Evolutionary conservation across 208 protist species (phyloP).

Genomic region (Blastocrithidia nonstop): DNA sequence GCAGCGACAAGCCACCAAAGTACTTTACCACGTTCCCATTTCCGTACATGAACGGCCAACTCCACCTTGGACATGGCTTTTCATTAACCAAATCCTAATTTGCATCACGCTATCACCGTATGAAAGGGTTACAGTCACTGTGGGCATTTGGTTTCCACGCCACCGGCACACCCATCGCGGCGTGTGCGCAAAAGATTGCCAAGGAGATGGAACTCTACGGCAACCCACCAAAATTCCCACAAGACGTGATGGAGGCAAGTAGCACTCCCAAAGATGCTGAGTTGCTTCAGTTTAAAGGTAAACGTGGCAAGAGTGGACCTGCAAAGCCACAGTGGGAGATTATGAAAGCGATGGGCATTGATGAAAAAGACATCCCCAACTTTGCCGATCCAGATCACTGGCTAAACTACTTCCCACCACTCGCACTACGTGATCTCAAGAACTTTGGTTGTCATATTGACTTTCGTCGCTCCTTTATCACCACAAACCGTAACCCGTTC

Average conservation of each 20-base stretch:
- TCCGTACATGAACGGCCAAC: constrained; percentile 99
- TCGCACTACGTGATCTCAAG: constrained; percentile 92
- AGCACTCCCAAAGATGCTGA: constrained; percentile 7
- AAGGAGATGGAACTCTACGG: constrained; percentile 76
- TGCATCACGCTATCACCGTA: constrained; percentile 92
- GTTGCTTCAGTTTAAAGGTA: constrained; percentile 31
- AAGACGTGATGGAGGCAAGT: constrained; percentile 16
- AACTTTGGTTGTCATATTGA: constrained; percentile 92
- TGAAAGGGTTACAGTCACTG: constrained; percentile 95
- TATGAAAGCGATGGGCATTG: constrained; percentile 92
- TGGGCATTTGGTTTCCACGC: constrained; percentile 99
- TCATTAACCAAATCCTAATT: constrained; percentile 99
- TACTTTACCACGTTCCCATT: constrained; percentile 99
- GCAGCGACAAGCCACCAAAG: constrained; percentile 65
- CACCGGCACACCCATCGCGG: constrained; percentile 99
- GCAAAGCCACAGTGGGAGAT: constrained; percentile 96
- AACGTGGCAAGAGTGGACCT: constrained; percentile 83
- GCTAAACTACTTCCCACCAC: constrained; percentile 98
- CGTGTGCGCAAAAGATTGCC: constrained; percentile 96
- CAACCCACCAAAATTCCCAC: constrained; percentile 83
- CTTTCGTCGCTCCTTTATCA: constrained; percentile 99
- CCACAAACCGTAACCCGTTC: constrained; percentile 98
- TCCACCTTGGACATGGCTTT: constrained; percentile 99
- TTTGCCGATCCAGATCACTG: constrained; percentile 97
- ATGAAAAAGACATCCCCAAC: constrained; percentile 92